A percentile compares a stretch with the other conserved stretches of the same genome.
Evolutionary conservation across 805 yeast species (phyloP).

Genomic region (Candida ipomoeae): DNA sequence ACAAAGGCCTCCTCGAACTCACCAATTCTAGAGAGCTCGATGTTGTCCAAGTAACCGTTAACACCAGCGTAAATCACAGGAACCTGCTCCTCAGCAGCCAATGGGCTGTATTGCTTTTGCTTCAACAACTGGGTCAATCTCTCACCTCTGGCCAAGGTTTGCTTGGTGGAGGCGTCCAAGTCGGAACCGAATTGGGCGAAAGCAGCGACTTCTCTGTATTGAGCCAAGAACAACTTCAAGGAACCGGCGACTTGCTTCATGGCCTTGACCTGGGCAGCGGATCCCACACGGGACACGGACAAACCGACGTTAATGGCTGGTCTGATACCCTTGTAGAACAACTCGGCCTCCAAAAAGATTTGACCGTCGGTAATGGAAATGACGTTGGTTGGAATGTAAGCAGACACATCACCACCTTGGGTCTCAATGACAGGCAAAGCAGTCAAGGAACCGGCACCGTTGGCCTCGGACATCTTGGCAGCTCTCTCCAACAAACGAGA

Average conservation of each 20-base stretch:
- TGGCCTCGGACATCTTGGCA: conserved; percentile 87
- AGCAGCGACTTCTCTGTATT: conserved; percentile 99
- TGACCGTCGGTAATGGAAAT: conserved; percentile 97
- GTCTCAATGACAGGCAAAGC: conserved; percentile 96
- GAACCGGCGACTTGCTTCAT: conserved; percentile 99
- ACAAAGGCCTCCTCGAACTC: conserved; percentile 91
- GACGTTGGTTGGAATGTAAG: conserved; percentile 96
- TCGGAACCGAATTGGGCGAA: conserved; percentile 99
- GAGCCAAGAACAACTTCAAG: conserved; percentile 99
- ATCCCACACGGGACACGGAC: conserved; percentile 99
- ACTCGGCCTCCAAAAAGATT: conserved; percentile 98
- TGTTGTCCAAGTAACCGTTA: conserved; percentile 92
- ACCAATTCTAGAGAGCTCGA: conserved; percentile 81
- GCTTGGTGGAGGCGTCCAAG: conserved; percentile 99
- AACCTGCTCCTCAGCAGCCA: conserved; percentile 98
- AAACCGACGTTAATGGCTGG: conserved; percentile 99
- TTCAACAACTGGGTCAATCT: conserved; percentile 98
- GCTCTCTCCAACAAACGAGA: conserved; percentile 95
- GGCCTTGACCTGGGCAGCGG: conserved; percentile 99
- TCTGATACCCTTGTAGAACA: conserved; percentile 99
- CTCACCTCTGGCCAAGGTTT: conserved; percentile 99
- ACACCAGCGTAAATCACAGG: conserved; percentile 99
- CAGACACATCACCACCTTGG: conserved; percentile 99
- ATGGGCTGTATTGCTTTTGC: conserved; percentile 96
- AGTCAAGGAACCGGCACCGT: conserved; percentile 92